These are phyloP conservation scores for Nicotiana benthamiana DNA, from an alignment of 257 asterid genomes.

Conservation along the genomic window DNA sequence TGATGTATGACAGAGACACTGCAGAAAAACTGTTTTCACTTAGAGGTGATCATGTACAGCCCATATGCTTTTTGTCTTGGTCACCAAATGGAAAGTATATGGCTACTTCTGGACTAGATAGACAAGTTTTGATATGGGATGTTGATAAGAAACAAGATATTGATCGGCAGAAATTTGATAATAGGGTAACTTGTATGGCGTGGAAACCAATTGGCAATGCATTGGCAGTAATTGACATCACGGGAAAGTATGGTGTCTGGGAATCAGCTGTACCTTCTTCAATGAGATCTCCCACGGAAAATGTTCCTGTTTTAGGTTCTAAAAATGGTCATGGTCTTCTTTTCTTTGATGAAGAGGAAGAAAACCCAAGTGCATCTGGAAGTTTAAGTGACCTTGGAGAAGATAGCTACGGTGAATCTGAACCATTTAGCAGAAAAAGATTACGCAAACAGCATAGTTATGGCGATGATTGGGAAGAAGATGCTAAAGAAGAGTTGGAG, in stretches of 20 bases:
- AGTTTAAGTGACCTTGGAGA: slow-evolving; percentile 73
- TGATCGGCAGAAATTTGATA: slow-evolving; percentile 79
- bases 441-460: slow-evolving; percentile 37
- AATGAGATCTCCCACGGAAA: slow-evolving; percentile 94
- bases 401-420: slow-evolving; percentile 56
- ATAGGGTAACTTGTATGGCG: slow-evolving; percentile 65
- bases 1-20: slow-evolving; percentile 93
- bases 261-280: slow-evolving; percentile 81
- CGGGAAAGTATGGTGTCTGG: slow-evolving; percentile 89
- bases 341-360: slow-evolving; percentile 67
- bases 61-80: slow-evolving; percentile 89
- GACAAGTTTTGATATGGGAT: slow-evolving; percentile 87
- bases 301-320: slow-evolving; percentile 48
- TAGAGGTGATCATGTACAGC: slow-evolving; percentile 79
- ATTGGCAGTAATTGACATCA: slow-evolving; percentile 72
- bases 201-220: slow-evolving; percentile 98
- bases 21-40: slow-evolving; percentile 75
- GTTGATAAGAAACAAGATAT: slow-evolving; percentile 84
- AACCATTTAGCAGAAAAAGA: slow-evolving; percentile 64
- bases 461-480: slow-evolving; percentile 59
- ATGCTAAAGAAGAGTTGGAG: slow-evolving; percentile 41
- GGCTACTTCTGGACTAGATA: slow-evolving; percentile 91
- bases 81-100: slow-evolving; percentile 96
- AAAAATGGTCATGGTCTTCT: slow-evolving; percentile 56
- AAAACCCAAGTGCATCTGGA: slow-evolving; percentile 60